Conservation (phyloP, 1,139 yeast genomes). For the Yamadazyma buinensis region DNA sequence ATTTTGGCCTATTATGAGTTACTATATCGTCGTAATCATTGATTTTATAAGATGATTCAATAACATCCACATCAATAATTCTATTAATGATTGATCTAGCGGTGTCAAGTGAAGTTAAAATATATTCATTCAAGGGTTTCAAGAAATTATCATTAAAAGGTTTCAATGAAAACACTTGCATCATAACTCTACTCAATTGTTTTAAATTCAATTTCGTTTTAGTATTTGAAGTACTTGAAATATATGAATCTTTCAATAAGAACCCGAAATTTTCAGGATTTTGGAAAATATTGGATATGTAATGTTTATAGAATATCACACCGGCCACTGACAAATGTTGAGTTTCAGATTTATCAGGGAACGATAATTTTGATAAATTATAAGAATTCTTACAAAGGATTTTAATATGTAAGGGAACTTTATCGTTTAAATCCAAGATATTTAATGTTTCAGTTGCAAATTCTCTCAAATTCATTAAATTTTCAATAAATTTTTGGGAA, state of each 20-base stretch:
- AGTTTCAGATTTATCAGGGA: constrained; percentile 50
- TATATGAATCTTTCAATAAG: constrained; percentile 24
- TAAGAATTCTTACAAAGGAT: constrained; percentile 35
- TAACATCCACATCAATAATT: constrained; percentile 52
- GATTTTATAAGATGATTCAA: constrained; percentile 61
- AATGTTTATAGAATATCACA: constrained; percentile 60
- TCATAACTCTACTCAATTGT: constrained; percentile 56
- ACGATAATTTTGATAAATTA: constrained; percentile 33
- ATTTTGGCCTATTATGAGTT: constrained; percentile 59
- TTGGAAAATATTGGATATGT: constrained; percentile 61
- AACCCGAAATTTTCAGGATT: constrained; percentile 65
- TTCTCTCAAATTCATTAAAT: constrained; percentile 74
- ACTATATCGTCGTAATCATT: constrained; percentile 71
- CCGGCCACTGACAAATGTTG: constrained; percentile 68
- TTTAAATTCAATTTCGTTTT: constrained; percentile 48
- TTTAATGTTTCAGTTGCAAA: constrained; percentile 54
- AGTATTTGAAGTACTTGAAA: constrained; percentile 23
- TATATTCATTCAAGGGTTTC: constrained; percentile 77
- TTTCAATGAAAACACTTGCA: constrained; percentile 64
- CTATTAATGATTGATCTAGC: constrained; percentile 41
- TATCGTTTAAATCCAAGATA: constrained; percentile 33
- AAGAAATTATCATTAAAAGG: constrained; percentile 70
- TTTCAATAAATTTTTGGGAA: constrained; percentile 62
- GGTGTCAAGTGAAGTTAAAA: constrained; percentile 47
- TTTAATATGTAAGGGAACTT: constrained; percentile 61